A percentile compares a stretch with the other conserved stretches of the same genome.
phyloP scores from a whole-genome alignment of 257 asterid species.

The Nicotiana obtusifolia region DNA sequence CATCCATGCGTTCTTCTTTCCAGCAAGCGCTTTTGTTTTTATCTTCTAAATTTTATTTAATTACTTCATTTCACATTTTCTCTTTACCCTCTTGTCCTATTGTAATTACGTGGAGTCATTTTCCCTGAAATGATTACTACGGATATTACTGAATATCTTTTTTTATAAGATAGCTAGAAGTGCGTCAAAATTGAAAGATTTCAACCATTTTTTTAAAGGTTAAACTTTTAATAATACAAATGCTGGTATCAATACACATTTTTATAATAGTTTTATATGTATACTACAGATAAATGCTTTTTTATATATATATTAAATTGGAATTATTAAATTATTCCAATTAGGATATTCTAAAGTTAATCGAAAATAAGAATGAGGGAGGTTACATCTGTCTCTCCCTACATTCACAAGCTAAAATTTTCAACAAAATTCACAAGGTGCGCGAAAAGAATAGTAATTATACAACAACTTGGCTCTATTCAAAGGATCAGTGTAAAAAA shows the following conservation, averaged over 20 bases:
- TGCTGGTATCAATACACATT: no score
- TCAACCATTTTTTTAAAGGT: no score
- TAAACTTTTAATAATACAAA: no score
- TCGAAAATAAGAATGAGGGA: neutral
- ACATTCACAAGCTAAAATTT: neutral
- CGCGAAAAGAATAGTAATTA: neutral
- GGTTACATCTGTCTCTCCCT: neutral
- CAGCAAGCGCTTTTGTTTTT: slow-evolving; percentile 8
- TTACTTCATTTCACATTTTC: neutral
- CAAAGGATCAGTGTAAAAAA: neutral
- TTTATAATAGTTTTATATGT: neutral
- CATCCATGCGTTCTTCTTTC: slow-evolving; percentile 8
- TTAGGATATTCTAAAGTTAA: neutral
- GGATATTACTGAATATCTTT: no score
- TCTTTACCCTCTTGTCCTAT: neutral
- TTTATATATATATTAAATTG: neutral
- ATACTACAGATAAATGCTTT: neutral
- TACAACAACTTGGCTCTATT: neutral
- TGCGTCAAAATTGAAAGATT: no score
- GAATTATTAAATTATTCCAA: no score
- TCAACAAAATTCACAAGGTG: neutral
- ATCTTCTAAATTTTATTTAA: neutral
- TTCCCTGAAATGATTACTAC: no score
- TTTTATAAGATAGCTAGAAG: no score
- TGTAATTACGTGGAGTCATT: neutral